Percentiles rank a stretch among this genome's conserved stretches.
These are phyloP conservation scores for Mucor irregularis DNA, from an alignment of 371 early-diverging fungal species.

Conservation along the genomic window DNA sequence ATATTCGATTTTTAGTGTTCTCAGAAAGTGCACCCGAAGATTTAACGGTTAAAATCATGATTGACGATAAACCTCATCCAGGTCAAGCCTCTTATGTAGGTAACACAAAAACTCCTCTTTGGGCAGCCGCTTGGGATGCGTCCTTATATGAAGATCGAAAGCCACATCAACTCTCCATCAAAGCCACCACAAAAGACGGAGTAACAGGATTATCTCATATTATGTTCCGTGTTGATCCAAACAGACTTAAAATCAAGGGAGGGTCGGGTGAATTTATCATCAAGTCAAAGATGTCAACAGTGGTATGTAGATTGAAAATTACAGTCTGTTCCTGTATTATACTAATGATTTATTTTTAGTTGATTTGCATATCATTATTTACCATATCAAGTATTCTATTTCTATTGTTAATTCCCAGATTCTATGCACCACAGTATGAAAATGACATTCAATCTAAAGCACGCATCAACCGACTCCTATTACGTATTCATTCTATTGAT, in stretches of 20 bases:
- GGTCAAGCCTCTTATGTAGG: slow-evolving; percentile 39
- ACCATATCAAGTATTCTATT: slow-evolving; percentile 17
- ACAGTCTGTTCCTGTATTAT: neutral
- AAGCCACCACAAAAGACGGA: slow-evolving; percentile 56
- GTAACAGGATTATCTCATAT: slow-evolving; percentile 36
- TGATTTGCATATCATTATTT: slow-evolving; percentile 25
- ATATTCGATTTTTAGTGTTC: slow-evolving; percentile 79
- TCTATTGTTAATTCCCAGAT: slow-evolving; percentile 33
- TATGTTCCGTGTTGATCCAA: slow-evolving; percentile 66
- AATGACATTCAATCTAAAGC: slow-evolving; percentile 2
- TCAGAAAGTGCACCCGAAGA: slow-evolving; percentile 30
- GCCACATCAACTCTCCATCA: slow-evolving; percentile 61
- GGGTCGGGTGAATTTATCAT: slow-evolving; percentile 80
- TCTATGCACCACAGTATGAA: slow-evolving; percentile 17
- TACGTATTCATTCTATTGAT: slow-evolving; percentile 35
- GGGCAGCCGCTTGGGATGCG: slow-evolving; percentile 75
- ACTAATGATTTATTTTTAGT: slow-evolving; percentile 1
- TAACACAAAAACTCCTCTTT: slow-evolving; percentile 63
- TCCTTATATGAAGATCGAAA: slow-evolving; percentile 56
- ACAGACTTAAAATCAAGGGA: slow-evolving; percentile 58
- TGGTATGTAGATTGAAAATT: slow-evolving; percentile 39
- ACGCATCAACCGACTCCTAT: slow-evolving; percentile 12
- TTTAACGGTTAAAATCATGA: slow-evolving; percentile 50
- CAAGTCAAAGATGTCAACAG: slow-evolving; percentile 52
- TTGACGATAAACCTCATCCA: slow-evolving; percentile 42